These are phyloP conservation scores for Lanzia echinophila DNA, from an alignment of 2,329 filamentous ascomycete species.

Conservation along the genomic window DNA sequence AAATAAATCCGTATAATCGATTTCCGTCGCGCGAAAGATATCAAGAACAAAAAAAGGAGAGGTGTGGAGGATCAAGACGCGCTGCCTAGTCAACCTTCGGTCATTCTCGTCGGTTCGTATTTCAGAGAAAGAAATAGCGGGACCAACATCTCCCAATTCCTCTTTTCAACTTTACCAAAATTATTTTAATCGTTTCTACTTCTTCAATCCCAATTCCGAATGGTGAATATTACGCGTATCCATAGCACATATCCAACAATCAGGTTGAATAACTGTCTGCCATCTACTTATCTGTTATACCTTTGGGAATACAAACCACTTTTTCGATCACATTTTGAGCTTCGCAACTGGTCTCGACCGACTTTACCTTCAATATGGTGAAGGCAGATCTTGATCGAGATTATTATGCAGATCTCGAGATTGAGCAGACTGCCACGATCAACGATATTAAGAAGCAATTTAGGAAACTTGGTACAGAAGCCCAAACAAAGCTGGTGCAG, in stretches of 20 bases:
- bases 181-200: background rate
- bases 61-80: background rate
- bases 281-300: background rate
- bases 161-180: background rate
- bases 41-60: background rate
- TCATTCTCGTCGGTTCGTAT: background rate
- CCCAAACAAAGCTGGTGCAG: background rate
- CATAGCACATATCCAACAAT: background rate
- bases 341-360: background rate
- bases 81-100: background rate
- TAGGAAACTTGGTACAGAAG: conserved; percentile 51
- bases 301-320: background rate
- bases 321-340: background rate
- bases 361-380: conserved; percentile 23
- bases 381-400: conserved; percentile 38
- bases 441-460: conserved; percentile 66
- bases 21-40: too few relatives aligned
- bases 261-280: background rate
- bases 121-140: background rate
- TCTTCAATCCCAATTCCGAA: background rate
- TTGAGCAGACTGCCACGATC: conserved; percentile 49
- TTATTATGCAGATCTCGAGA: conserved; percentile 62
- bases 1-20: too few relatives aligned
- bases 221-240: conserved; percentile 5
- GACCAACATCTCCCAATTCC: background rate